Evolutionary conservation across 2,329 filamentous ascomycete species (phyloP).

Genomic region (Thielaviopsis ethacetica): DNA sequence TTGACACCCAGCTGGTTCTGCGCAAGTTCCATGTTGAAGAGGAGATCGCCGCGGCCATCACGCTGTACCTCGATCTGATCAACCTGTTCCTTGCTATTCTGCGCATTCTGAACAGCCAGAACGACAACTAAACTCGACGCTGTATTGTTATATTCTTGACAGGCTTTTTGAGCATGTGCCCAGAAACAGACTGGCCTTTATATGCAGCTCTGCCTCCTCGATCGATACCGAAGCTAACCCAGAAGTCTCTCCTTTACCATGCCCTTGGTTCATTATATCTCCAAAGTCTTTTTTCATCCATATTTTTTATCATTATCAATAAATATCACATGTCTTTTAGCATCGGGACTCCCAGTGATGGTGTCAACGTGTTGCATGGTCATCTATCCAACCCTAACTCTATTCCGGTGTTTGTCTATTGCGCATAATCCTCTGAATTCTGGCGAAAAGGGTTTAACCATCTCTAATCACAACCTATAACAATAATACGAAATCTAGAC

Average conservation of each 20-base stretch:
- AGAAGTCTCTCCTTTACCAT: background rate
- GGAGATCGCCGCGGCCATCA: slow-evolving; percentile 90
- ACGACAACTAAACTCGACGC: slow-evolving; percentile 53
- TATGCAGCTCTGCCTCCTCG: background rate
- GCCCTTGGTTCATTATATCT: no score
- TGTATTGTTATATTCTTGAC: background rate
- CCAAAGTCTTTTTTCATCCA: no score
- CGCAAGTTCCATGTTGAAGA: slow-evolving; percentile 94
- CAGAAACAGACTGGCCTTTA: background rate
- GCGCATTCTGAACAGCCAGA: slow-evolving; percentile 89
- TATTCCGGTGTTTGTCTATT: background rate
- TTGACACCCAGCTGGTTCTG: slow-evolving; percentile 92
- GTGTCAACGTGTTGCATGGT: background rate
- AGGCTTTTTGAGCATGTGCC: background rate
- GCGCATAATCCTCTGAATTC: background rate
- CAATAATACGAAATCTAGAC: background rate
- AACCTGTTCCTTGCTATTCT: slow-evolving; percentile 95
- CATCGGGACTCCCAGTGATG: no score
- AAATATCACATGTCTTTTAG: background rate
- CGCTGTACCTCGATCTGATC: slow-evolving; percentile 87
- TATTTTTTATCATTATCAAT: background rate
- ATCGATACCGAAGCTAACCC: background rate
- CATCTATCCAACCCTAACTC: background rate
- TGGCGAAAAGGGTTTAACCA: background rate
- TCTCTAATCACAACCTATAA: background rate